Conservation (phyloP, 2,329 filamentous ascomycete species). For the Aspergillus niger region DNA sequence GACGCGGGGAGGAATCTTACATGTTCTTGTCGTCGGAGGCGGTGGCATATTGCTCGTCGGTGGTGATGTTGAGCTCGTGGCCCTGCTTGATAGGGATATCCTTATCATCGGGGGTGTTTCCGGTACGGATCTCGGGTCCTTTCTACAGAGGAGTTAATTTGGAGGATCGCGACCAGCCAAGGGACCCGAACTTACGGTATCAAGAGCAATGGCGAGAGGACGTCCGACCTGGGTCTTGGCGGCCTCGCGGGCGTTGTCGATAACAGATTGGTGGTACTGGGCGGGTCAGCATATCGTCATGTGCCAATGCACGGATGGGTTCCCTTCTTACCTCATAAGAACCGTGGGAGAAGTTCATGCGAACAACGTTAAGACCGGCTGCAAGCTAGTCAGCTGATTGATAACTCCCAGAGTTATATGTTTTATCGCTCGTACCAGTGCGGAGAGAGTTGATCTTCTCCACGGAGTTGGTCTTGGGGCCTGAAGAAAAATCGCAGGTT, state of each 20-base stretch:
- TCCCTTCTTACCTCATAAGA: constrained; percentile 67
- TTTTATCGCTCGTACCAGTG: constrained; percentile 50
- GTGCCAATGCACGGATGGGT: constrained; percentile 11
- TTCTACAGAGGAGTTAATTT: constrained; percentile 50
- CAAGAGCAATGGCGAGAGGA: constrained; percentile 91
- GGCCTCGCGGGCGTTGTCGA: constrained; percentile 89
- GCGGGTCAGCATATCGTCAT: background rate
- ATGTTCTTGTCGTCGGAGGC: constrained; percentile 88
- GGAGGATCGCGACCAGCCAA: background rate
- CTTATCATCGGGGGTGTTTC: constrained; percentile 69
- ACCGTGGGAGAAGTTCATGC: constrained; percentile 99
- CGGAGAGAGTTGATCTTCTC: constrained; percentile 96
- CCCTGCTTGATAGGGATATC: constrained; percentile 83
- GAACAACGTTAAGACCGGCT: constrained; percentile 94
- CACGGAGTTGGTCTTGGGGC: constrained; percentile 97
- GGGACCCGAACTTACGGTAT: constrained; percentile 63
- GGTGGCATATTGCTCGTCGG: constrained; percentile 87
- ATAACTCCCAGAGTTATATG: background rate
- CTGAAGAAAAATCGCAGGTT: constrained; percentile 39
- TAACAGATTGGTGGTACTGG: constrained; percentile 95
- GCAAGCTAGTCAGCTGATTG: constrained; percentile 24
- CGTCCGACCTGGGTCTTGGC: constrained; percentile 77
- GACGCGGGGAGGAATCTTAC: constrained; percentile 54
- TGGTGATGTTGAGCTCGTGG: constrained; percentile 90
- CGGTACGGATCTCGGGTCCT: constrained; percentile 85